These are phyloP conservation scores for Microcos paniculata DNA, from an alignment of 345 rosid species.

Conservation along the genomic window DNA sequence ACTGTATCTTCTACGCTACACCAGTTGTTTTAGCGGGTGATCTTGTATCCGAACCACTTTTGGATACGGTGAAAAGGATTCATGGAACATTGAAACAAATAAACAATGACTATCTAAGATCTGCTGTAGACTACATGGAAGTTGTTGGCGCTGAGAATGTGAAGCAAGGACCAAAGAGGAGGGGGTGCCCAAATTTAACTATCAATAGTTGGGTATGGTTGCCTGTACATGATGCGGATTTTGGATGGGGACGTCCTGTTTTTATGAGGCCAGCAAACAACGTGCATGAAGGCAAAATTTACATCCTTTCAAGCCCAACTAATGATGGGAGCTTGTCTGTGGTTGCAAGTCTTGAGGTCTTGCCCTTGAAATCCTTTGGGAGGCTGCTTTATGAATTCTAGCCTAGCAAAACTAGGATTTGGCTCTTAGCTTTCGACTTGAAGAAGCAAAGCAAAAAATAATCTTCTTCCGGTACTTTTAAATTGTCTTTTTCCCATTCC, in stretches of 20 bases:
- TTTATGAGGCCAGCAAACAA: too few relatives aligned
- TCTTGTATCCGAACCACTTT: slow-evolving; percentile 27
- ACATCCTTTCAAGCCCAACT: too few relatives aligned
- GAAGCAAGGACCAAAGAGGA: slow-evolving; percentile 35
- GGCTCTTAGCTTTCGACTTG: too few relatives aligned
- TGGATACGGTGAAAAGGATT: slow-evolving; percentile 28
- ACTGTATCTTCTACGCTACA: slow-evolving; percentile 33
- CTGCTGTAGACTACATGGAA: slow-evolving; percentile 38
- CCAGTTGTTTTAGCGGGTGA: slow-evolving; percentile 18
- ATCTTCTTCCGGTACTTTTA: too few relatives aligned
- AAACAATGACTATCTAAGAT: slow-evolving; percentile 43
- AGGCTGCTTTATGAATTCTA: too few relatives aligned
- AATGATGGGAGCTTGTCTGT: too few relatives aligned
- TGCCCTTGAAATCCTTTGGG: too few relatives aligned
- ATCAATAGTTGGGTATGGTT: slow-evolving; percentile 48
- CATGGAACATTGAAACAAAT: slow-evolving; percentile 26
- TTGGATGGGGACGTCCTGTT: slow-evolving; percentile 49
- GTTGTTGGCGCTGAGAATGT: slow-evolving; percentile 19
- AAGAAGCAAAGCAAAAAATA: too few relatives aligned
- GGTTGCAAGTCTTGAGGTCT: too few relatives aligned
- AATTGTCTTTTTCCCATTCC: too few relatives aligned
- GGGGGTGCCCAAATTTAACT: slow-evolving; percentile 53
- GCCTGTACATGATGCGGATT: slow-evolving; percentile 54
- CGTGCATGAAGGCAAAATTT: too few relatives aligned
- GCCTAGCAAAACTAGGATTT: too few relatives aligned